Evolutionary conservation across 805 yeast species (phyloP).

Genomic region (Saccharomycopsis microspora): DNA sequence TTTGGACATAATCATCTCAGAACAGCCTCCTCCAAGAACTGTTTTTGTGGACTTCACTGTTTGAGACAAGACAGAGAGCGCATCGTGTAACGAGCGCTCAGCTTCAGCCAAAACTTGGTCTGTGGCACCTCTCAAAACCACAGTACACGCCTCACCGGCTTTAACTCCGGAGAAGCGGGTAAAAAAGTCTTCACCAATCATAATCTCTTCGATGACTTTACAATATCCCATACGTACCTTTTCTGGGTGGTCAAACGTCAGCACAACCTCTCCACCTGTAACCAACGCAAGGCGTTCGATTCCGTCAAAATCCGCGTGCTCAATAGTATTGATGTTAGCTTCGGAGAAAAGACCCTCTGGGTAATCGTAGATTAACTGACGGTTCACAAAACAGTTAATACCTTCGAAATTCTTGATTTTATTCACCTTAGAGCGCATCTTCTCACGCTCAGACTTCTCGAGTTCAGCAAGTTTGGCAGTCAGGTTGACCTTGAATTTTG

Average conservation of each 20-base stretch:
- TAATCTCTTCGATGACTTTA: slow-evolving; percentile 79
- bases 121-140: slow-evolving; percentile 94
- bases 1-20: slow-evolving; percentile 93
- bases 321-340: slow-evolving; percentile 78
- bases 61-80: slow-evolving; percentile 88
- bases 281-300: slow-evolving; percentile 92
- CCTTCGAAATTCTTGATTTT: slow-evolving; percentile 75
- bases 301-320: slow-evolving; percentile 98
- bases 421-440: slow-evolving; percentile 83
- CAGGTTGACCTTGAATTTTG: slow-evolving; percentile 92
- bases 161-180: slow-evolving; percentile 91
- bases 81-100: slow-evolving; percentile 94
- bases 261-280: slow-evolving; percentile 96
- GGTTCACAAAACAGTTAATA: slow-evolving; percentile 82
- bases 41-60: slow-evolving; percentile 89
- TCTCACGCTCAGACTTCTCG: slow-evolving; percentile 87
- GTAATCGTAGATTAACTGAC: slow-evolving; percentile 95
- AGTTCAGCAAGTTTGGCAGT: slow-evolving; percentile 89
- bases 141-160: slow-evolving; percentile 92
- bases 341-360: slow-evolving; percentile 94
- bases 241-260: slow-evolving; percentile 91
- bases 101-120: slow-evolving; percentile 95
- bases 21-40: slow-evolving; percentile 89
- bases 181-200: slow-evolving; percentile 81
- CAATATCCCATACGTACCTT: slow-evolving; percentile 80